A percentile compares a stretch with the other conserved stretches of the same genome.
Evolutionary conservation across 768 basidiomycete genomes (phyloP).

Genomic region (Agrocybe pediades): DNA sequence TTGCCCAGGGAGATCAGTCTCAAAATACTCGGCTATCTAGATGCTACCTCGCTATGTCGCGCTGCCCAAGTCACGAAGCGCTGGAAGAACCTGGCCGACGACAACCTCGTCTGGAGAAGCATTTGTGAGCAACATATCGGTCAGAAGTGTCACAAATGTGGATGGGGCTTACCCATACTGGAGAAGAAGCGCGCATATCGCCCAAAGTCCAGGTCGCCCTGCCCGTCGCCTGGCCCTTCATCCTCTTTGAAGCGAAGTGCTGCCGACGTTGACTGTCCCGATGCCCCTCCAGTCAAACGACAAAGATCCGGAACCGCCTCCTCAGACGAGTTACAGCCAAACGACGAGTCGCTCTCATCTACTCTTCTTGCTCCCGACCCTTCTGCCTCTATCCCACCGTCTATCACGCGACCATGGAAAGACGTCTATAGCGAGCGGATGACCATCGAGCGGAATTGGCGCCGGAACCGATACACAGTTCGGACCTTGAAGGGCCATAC

Average conservation of each 20-base stretch:
- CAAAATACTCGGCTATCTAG: slow-evolving; percentile 85
- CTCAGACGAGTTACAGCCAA: slow-evolving; percentile 5
- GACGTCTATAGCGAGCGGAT: slow-evolving; percentile 98
- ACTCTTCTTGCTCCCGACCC: slow-evolving; percentile 33
- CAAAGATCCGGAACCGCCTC: slow-evolving; percentile 37
- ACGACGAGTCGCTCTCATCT: slow-evolving; percentile 17
- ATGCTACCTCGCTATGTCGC: slow-evolving; percentile 90
- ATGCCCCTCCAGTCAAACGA: slow-evolving; percentile 51
- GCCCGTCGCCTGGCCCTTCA: slow-evolving; percentile 25
- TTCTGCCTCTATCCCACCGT: slow-evolving; percentile 26
- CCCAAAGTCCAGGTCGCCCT: slow-evolving; percentile 38
- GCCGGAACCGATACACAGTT: slow-evolving; percentile 85
- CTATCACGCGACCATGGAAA: slow-evolving; percentile 92
- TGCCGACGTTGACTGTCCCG: slow-evolving; percentile 27
- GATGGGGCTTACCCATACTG: slow-evolving; percentile 93
- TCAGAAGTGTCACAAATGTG: slow-evolving; percentile 94
- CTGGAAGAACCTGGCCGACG: slow-evolving; percentile 91
- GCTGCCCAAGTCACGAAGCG: slow-evolving; percentile 87
- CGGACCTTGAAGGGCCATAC: slow-evolving; percentile 91
- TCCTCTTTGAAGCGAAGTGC: slow-evolving; percentile 30
- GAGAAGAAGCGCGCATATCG: slow-evolving; percentile 65
- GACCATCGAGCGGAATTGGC: slow-evolving; percentile 95
- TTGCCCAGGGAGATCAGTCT: slow-evolving; percentile 90
- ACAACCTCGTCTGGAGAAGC: slow-evolving; percentile 91
- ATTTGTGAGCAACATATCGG: slow-evolving; percentile 99